Percentiles rank a stretch among this genome's conserved stretches.
Conservation (phyloP, 306 rosid species). For the Quercus engelmannii region DNA sequence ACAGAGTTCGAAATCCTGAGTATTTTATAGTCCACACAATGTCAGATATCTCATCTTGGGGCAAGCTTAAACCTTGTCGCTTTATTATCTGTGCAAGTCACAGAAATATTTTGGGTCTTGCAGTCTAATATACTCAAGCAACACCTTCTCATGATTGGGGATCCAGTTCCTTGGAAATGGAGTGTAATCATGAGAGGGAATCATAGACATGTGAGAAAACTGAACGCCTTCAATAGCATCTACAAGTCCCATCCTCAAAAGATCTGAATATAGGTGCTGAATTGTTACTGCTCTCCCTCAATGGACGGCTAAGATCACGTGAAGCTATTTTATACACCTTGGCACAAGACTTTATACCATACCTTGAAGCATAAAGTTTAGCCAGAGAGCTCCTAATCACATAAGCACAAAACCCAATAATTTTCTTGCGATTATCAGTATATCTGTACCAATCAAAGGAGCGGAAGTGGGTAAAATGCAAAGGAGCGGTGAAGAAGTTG, state of each 20-base stretch:
- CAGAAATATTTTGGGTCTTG: conserved; percentile 71
- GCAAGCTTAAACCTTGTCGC: conserved; percentile 59
- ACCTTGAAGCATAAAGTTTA: conserved; percentile 88
- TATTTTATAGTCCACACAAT: conserved; percentile 69
- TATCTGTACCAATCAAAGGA: conserved; percentile 67
- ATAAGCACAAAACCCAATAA: conserved; percentile 93
- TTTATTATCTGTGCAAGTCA: conserved; percentile 59
- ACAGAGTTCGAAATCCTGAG: conserved; percentile 43
- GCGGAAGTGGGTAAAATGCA: too few relatives aligned
- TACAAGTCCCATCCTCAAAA: conserved; percentile 86
- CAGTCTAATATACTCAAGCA: conserved; percentile 65
- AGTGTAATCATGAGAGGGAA: conserved; percentile 90
- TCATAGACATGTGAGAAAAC: conserved; percentile 79
- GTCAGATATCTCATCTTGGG: conserved; percentile 81
- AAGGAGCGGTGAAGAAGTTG: too few relatives aligned
- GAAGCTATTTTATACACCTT: conserved; percentile 84
- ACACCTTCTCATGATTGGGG: conserved; percentile 67
- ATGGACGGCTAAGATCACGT: conserved; percentile 72
- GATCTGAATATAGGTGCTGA: conserved; percentile 92
- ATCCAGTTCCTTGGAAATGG: conserved; percentile 89
- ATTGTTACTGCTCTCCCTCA: conserved; percentile 74
- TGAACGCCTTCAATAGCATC: conserved; percentile 92
- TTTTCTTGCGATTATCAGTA: conserved; percentile 89
- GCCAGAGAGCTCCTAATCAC: conserved; percentile 85
- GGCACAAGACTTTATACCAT: conserved; percentile 82